Conservation (phyloP, 2,329 filamentous ascomycete species). For the Teratosphaeriaceae sp. region DNA sequence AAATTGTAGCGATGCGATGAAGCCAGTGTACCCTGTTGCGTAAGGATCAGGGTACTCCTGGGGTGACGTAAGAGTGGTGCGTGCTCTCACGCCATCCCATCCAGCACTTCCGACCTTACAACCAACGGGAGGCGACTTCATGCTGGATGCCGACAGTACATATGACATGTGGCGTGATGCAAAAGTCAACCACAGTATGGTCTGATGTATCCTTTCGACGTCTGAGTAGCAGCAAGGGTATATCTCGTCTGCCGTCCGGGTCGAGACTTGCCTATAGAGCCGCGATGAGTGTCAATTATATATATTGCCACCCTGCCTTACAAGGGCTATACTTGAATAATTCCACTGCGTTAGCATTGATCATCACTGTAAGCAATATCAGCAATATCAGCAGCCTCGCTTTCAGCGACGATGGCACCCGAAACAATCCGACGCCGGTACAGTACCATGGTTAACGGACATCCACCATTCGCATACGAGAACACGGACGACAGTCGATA, state of each 20-base stretch:
- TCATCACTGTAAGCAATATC: too few species aligned
- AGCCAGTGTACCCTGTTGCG: not conserved
- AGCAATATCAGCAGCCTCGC: not conserved
- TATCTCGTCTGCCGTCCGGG: not conserved
- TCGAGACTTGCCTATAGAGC: not conserved
- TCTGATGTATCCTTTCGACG: not conserved
- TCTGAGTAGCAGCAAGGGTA: not conserved
- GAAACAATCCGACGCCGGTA: not conserved
- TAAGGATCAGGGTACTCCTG: not conserved
- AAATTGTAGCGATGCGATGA: not conserved
- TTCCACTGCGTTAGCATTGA: too few species aligned
- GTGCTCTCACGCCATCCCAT: too few species aligned
- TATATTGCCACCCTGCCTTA: not conserved
- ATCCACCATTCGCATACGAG: slow-evolving; percentile 3
- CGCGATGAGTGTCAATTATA: not conserved
- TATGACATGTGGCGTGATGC: not conserved
- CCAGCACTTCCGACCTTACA: not conserved
- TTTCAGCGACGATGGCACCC: not conserved
- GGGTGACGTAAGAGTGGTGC: not conserved
- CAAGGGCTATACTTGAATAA: not conserved
- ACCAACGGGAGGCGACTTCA: not conserved
- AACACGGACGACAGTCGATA: not conserved
- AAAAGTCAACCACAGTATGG: not conserved
- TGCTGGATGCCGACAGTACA: not conserved
- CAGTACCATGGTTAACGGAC: slow-evolving; percentile 2